Percentiles rank a stretch among this genome's conserved stretches.
phyloP scores from a whole-genome alignment of 257 asterid species.

The Marsdenia floribunda region DNA sequence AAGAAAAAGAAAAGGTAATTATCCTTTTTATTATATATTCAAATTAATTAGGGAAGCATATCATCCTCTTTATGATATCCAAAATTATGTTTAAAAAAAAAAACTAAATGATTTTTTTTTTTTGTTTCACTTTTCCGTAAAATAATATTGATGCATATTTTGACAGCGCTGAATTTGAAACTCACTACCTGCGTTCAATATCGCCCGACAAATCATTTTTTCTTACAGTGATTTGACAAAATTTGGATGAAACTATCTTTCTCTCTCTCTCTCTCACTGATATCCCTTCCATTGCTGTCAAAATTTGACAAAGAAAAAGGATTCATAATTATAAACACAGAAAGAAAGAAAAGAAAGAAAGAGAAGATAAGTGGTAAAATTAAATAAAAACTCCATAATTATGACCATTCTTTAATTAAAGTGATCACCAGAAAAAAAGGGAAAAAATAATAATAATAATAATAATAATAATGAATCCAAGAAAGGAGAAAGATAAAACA shows the following conservation, averaged over 20 bases:
- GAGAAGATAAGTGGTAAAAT: background rate
- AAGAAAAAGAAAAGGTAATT: background rate
- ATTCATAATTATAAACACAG: no score
- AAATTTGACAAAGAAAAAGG: background rate
- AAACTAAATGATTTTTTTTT: background rate
- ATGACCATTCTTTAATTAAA: background rate
- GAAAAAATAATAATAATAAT: background rate
- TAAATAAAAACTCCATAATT: background rate
- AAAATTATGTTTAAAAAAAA: background rate
- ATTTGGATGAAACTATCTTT: no score
- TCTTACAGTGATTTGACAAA: background rate
- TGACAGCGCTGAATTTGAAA: background rate
- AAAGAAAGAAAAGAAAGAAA: no score
- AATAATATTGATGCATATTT: no score
- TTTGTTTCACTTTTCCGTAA: background rate
- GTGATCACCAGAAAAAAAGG: background rate
- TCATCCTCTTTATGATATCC: conserved; percentile 6
- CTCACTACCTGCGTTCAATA: background rate
- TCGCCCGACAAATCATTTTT: background rate
- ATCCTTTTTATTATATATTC: background rate
- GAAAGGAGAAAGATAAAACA: conserved; percentile 1
- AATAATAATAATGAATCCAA: background rate
- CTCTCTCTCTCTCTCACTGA: no score
- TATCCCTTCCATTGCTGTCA: no score
- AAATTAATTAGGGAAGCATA: background rate